phyloP scores from a whole-genome alignment of 2,329 filamentous ascomycete species.

The Penicillium fuscoglaucum region DNA sequence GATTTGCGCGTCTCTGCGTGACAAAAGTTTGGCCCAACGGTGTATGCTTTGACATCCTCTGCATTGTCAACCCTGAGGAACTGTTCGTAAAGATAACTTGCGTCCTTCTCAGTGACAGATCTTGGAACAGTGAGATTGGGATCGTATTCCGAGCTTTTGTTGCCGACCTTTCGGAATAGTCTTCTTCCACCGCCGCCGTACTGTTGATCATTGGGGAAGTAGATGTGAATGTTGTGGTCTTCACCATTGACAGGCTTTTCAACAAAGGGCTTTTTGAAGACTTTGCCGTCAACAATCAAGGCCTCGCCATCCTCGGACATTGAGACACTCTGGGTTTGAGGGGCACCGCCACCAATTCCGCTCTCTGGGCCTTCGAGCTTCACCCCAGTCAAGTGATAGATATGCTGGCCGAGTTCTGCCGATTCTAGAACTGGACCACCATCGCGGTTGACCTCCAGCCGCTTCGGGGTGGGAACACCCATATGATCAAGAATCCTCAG shows the following conservation, averaged over 20 bases:
- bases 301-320: slow-evolving; percentile 88
- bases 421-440: slow-evolving; percentile 80
- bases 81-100: slow-evolving; percentile 95
- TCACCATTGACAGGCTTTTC: slow-evolving; percentile 98
- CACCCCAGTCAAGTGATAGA: slow-evolving; percentile 79
- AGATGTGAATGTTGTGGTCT: slow-evolving; percentile 98
- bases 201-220: slow-evolving; percentile 74
- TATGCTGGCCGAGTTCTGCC: slow-evolving; percentile 73
- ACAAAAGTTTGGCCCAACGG: slow-evolving; percentile 87
- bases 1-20: slow-evolving; percentile 97
- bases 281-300: slow-evolving; percentile 78
- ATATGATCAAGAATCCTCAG: slow-evolving; percentile 85
- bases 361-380: slow-evolving; percentile 68
- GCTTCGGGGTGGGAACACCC: slow-evolving; percentile 81
- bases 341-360: slow-evolving; percentile 60
- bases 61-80: slow-evolving; percentile 96
- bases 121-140: slow-evolving; percentile 73
- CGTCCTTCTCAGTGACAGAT: slow-evolving; percentile 73
- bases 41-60: slow-evolving; percentile 98
- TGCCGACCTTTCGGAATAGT: slow-evolving; percentile 94
- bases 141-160: slow-evolving; percentile 97
- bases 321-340: slow-evolving; percentile 67
- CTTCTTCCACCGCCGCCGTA: slow-evolving; percentile 86
- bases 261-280: slow-evolving; percentile 89
- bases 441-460: slow-evolving; percentile 89